Evolutionary conservation across 2,329 filamentous ascomycete genomes (phyloP).

Genomic region (Sporothrix protearum): DNA sequence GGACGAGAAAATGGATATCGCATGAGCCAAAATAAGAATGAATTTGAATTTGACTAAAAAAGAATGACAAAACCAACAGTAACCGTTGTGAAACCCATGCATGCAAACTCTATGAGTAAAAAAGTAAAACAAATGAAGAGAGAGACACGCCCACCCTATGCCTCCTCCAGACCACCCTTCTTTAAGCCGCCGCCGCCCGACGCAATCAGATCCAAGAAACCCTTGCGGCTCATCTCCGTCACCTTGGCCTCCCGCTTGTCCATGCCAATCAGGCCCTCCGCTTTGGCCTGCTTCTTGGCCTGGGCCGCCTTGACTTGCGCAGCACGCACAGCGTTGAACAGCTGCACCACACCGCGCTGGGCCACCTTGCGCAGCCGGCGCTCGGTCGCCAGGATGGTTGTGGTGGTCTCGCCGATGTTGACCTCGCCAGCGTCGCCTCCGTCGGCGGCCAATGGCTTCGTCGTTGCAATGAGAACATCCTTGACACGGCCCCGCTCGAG

Average conservation of each 20-base stretch:
- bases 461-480: conserved; percentile 67
- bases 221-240: conserved; percentile 95
- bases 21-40: neutral
- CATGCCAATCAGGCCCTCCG: conserved; percentile 73
- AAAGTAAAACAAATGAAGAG: neutral
- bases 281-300: conserved; percentile 65
- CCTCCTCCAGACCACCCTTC: conserved; percentile 57
- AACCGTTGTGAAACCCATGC: neutral
- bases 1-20: neutral
- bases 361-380: conserved; percentile 79
- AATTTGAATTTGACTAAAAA: neutral
- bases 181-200: conserved; percentile 58
- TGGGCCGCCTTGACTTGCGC: conserved; percentile 86
- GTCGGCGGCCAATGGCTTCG: too few species aligned
- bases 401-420: conserved; percentile 48
- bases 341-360: conserved; percentile 87
- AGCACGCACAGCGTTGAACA: conserved; percentile 92
- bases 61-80: neutral
- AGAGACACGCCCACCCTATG: conserved; percentile 34
- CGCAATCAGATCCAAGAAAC: conserved; percentile 87
- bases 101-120: neutral
- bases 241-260: conserved; percentile 79
- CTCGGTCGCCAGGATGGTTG: conserved; percentile 65
- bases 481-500: conserved; percentile 83
- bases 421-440: conserved; percentile 39